Base-by-base conservation (phyloP, 2,329 filamentous ascomycete species). In the Moelleriella libera region DNA sequence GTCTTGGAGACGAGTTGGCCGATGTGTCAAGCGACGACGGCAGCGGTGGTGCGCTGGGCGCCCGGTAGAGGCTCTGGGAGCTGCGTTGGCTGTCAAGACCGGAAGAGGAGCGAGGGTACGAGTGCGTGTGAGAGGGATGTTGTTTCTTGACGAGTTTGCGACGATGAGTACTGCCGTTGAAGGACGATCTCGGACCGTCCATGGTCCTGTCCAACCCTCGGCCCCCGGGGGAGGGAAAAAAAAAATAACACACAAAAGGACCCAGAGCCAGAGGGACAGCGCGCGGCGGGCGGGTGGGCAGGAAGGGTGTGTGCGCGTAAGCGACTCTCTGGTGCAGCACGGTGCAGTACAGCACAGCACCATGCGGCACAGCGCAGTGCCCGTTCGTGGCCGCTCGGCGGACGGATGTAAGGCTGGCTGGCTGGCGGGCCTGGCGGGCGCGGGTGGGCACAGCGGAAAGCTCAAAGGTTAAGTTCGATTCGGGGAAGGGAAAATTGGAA, bases 11-110 rank as follows among this genome's bases (percentile, higher is more conserved):
- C 48, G 66, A 68, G 55, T 62, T 66, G 65, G 64, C 68, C 58
- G 72, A 72, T 60, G 71, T 66, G 69, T 71, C 65, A 54, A 66
- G 65, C 50, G 67, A 67, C 48, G 67, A 68, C 51, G 68, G 68
- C 57, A 65, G 63, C 58, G 67, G 67, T 59, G 76, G 76, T 66
- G 75, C 75, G 63, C 75, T 79, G 54, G 78, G 76, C 60, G 75
- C 70, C 61, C 76, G 72, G 61, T 69, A 74, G 61, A 82, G 68
- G 62, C 75, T 80, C 58, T 74, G 72, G 55, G 77, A 79, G 72
- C 77, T 82, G 64, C 73, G 72, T 70, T 79, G 74, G 68, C 74
- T 80, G 63, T 72, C 69, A 56, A 80, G 65, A 55, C 74, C 78
- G 57, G 68, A 68, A 63, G 71, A 66, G 67, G 72, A 64, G 60